Percentiles rank a stretch among this genome's conserved stretches.
Evolutionary conservation across 495 filamentous ascomycete genomes (phyloP).

Genomic region (Xylona heveae): DNA sequence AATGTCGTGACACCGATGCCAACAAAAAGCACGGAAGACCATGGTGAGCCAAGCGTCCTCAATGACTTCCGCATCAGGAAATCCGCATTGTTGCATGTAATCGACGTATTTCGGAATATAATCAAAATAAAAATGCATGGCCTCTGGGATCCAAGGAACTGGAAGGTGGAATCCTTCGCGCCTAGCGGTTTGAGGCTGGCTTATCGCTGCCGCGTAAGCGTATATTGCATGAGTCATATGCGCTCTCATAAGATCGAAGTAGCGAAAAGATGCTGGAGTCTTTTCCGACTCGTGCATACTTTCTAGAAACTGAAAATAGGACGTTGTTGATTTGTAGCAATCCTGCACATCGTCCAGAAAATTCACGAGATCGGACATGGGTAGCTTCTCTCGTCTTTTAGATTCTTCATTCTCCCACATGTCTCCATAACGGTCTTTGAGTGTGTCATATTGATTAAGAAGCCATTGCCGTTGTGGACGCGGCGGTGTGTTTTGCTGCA

Average conservation of each 20-base stretch:
- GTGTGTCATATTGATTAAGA: not conserved
- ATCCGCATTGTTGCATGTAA: conserved; percentile 3
- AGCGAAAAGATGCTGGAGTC: not conserved
- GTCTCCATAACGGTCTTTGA: not conserved
- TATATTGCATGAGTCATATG: conserved; percentile 4
- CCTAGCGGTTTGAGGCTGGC: not conserved
- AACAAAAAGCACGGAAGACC: conserved; percentile 8
- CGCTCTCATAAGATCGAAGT: conserved; percentile 6
- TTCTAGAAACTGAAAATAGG: not conserved
- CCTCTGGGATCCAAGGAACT: conserved; percentile 7
- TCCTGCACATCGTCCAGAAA: not conserved
- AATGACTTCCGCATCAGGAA: conserved; percentile 2
- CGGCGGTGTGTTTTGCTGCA: not conserved
- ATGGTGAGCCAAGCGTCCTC: conserved; percentile 7
- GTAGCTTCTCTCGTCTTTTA: not conserved
- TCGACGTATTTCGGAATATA: conserved; percentile 5
- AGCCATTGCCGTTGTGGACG: not conserved
- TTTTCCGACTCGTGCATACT: too few relatives aligned
- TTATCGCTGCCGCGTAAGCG: conserved; percentile 1
- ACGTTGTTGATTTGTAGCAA: not conserved
- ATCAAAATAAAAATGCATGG: conserved; percentile 8
- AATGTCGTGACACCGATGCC: conserved; percentile 9
- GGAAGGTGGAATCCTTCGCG: conserved; percentile 4
- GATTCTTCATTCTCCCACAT: not conserved
- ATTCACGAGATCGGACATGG: too few relatives aligned